A percentile compares a stretch with the other conserved stretches of the same genome.
Conservation (phyloP, 805 yeast species). For the Candida palmyrensis region DNA sequence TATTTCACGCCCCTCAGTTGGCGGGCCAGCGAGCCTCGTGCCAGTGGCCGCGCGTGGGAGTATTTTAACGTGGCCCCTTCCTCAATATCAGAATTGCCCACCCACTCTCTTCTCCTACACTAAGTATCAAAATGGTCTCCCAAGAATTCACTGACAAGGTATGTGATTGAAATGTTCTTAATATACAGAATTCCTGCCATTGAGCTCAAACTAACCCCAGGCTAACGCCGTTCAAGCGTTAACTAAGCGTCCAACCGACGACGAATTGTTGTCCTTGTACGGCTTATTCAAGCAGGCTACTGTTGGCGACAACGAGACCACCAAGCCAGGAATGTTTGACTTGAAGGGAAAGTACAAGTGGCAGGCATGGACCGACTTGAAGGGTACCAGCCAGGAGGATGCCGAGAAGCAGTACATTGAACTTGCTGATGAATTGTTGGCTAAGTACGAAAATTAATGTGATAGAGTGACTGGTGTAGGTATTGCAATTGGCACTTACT, state of each 20-base stretch:
- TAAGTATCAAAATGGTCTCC: conserved; percentile 20
- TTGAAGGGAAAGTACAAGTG: conserved; percentile 95
- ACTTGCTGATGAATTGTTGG: conserved; percentile 59
- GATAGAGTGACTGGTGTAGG: too few species aligned
- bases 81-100: too few species aligned
- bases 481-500: neutral
- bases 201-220: conserved; percentile 34
- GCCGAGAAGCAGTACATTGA: conserved; percentile 81
- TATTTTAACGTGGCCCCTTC: too few species aligned
- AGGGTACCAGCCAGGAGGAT: conserved; percentile 83
- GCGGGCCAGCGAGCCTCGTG: too few species aligned
- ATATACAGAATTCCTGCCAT: neutral
- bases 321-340: conserved; percentile 88
- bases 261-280: conserved; percentile 81
- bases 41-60: too few species aligned
- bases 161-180: conserved; percentile 8
- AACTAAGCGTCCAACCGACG: conserved; percentile 75
- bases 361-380: conserved; percentile 90
- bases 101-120: too few species aligned
- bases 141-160: conserved; percentile 28
- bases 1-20: too few species aligned
- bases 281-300: conserved; percentile 97
- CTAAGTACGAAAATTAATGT: too few species aligned
- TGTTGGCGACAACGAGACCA: conserved; percentile 84
- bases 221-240: conserved; percentile 78